A percentile compares a stretch with the other conserved stretches of the same genome.
Evolutionary conservation across 257 asterid species (phyloP).

Genomic region (Petrea volubilis): DNA sequence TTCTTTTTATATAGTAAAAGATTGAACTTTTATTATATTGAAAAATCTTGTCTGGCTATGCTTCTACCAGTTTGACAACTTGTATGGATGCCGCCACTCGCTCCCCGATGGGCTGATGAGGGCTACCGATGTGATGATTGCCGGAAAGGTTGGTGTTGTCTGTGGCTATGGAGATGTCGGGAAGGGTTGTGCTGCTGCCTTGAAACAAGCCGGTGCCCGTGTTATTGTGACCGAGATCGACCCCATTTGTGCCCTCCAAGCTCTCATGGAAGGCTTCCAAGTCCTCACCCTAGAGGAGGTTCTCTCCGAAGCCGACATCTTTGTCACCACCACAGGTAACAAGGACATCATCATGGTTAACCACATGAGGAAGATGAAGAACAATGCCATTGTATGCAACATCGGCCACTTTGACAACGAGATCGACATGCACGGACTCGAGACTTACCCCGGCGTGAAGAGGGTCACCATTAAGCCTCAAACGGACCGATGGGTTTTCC

Average conservation of each 20-base stretch:
- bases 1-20: too few species aligned
- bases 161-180: conserved; percentile 56
- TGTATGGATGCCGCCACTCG: conserved; percentile 62
- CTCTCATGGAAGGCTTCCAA: conserved; percentile 58
- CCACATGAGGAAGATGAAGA: conserved; percentile 60
- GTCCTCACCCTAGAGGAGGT: conserved; percentile 42
- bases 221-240: conserved; percentile 53
- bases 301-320: conserved; percentile 48
- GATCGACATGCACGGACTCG: conserved; percentile 53
- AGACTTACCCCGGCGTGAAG: conserved; percentile 48
- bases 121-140: conserved; percentile 56
- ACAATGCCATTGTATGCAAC: conserved; percentile 62
- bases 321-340: conserved; percentile 59
- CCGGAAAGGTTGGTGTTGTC: conserved; percentile 52
- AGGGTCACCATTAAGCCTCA: conserved; percentile 57
- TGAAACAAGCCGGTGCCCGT: conserved; percentile 53
- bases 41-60: background rate
- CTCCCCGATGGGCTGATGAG: conserved; percentile 55
- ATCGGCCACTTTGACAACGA: conserved; percentile 64
- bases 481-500: conserved; percentile 51
- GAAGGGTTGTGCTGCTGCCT: conserved; percentile 48
- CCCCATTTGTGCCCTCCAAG: conserved; percentile 57
- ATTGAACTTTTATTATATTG: background rate
- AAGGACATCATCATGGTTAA: conserved; percentile 54
- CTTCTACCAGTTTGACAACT: conserved; percentile 37